These are phyloP conservation scores for Penicillium paneum DNA, from an alignment of 2,329 filamentous ascomycete genomes.

Conservation along the genomic window DNA sequence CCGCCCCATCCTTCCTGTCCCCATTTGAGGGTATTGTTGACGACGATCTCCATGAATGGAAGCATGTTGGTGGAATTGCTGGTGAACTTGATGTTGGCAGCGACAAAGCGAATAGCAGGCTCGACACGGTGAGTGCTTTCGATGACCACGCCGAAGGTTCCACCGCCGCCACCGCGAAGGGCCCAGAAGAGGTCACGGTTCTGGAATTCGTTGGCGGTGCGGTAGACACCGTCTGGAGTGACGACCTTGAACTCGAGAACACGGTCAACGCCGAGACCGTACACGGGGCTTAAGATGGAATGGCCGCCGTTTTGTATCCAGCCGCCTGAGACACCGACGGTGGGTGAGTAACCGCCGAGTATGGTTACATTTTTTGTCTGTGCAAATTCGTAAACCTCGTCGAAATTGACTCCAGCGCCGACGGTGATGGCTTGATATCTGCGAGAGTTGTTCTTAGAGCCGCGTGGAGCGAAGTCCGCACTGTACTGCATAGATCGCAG, in stretches of 20 bases:
- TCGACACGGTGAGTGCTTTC: slow-evolving; percentile 6
- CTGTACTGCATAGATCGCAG: slow-evolving; percentile 13
- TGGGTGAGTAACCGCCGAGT: slow-evolving; percentile 18
- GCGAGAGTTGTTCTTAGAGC: neutral
- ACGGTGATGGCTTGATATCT: neutral
- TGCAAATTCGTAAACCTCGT: slow-evolving; percentile 27
- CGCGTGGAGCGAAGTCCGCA: neutral
- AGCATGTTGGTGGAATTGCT: slow-evolving; percentile 12
- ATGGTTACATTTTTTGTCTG: slow-evolving; percentile 24
- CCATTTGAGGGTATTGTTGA: slow-evolving; percentile 23
- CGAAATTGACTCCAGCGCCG: slow-evolving; percentile 31
- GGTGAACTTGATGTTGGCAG: slow-evolving; percentile 18
- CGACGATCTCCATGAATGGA: slow-evolving; percentile 22
- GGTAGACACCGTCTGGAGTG: slow-evolving; percentile 16
- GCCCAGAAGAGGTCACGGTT: slow-evolving; percentile 24
- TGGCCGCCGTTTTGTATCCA: slow-evolving; percentile 31
- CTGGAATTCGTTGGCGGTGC: slow-evolving; percentile 17
- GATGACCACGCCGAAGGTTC: slow-evolving; percentile 18
- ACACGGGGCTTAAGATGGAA: slow-evolving; percentile 27
- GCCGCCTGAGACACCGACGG: slow-evolving; percentile 24
- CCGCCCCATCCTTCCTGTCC: slow-evolving; percentile 23
- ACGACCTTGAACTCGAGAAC: slow-evolving; percentile 31
- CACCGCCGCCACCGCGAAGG: slow-evolving; percentile 18
- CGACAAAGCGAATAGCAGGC: neutral
- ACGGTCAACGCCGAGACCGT: slow-evolving; percentile 29